These are phyloP conservation scores for Amanita pallidorosea DNA, from an alignment of 768 basidiomycete species.

Conservation along the genomic window DNA sequence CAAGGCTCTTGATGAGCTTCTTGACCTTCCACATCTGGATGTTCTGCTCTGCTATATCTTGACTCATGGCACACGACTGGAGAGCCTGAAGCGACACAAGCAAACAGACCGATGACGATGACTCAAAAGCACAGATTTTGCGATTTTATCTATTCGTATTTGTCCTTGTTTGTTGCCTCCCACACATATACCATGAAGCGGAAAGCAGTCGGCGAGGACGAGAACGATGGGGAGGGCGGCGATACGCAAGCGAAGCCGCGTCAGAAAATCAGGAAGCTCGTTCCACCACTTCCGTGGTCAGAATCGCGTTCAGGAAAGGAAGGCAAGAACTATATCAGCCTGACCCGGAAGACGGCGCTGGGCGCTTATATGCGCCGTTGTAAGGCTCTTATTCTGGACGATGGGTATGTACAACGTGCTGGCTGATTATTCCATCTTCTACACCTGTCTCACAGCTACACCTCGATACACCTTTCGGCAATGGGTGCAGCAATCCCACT, in stretches of 20 bases:
- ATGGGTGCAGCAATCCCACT: constrained; percentile 89
- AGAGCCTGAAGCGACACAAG: constrained; percentile 12
- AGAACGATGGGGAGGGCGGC: neutral
- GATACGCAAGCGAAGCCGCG: neutral
- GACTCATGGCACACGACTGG: constrained; percentile 55
- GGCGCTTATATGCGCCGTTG: constrained; percentile 71
- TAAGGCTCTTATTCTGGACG: constrained; percentile 57
- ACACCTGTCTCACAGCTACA: constrained; percentile 36
- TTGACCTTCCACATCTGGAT: constrained; percentile 99
- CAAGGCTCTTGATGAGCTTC: constrained; percentile 98
- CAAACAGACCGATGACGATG: constrained; percentile 7
- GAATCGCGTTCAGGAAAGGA: constrained; percentile 71
- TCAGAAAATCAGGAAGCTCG: constrained; percentile 48
- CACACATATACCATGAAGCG: constrained; percentile 24
- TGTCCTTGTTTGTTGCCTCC: constrained; percentile 12
- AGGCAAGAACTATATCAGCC: constrained; percentile 72
- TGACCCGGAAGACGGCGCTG: constrained; percentile 67
- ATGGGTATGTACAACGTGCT: constrained; percentile 42
- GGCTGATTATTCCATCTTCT: neutral
- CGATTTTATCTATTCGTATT: constrained; percentile 9
- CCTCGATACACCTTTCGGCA: constrained; percentile 63
- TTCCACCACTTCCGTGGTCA: constrained; percentile 66
- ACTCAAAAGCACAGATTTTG: neutral
- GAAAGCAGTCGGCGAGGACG: constrained; percentile 20
- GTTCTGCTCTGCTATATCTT: constrained; percentile 85